Evolutionary conservation across 768 basidiomycete genomes (phyloP), one percentile per base, ranked within the genome.

Genomic region (Brasilioporus rufonigricans): DNA sequence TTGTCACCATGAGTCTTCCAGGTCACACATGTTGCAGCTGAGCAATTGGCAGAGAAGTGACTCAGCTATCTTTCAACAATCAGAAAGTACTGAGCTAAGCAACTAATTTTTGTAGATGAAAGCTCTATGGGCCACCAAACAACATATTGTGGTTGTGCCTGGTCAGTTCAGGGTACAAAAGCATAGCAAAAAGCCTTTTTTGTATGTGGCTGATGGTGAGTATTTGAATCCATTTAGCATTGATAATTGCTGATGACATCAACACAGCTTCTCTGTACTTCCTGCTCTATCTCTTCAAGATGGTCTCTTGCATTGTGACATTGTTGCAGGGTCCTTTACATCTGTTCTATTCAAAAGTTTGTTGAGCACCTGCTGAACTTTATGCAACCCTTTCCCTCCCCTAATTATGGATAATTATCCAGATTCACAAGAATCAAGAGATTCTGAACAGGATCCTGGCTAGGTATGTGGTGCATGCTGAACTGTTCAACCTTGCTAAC

Each of bases 311-410:
- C n/a, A 57, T 14, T 57, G 44, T 11, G 21, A 50, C 1, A 39
- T 57, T 3, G 31, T 57, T 11, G 36, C 53, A n/a, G 44, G 48
- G 4, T 57, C 38, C 76, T 79, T 55, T n/a, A n/a, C n/a, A n/a
- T n/a, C 13, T 24, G 21, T 12, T 24, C 23, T 11, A 12, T 41
- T 41, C 23, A 39, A 0, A 23, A 61, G 0, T 78, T 75, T 53
- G 61, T 80, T 12, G 41, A 62, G 4, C 58, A 63, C 0, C 57
- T 77, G 0, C 67, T 78, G 1, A n/a, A n/a, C n/a, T n/a, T n/a
- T n/a, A n/a, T n/a, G n/a, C n/a, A n/a, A n/a, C n/a, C n/a, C n/a
- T n/a, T 23, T 23, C 21, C 40, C 6, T 9, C 21, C 1, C 40
- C 10, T 1, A 41, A 41, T 14, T 41, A 41, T 41, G 40, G 40